Evolutionary conservation across 208 protist genomes (phyloP), one percentile per base, ranked within the genome.

Genomic region (Crithidia thermophila): DNA sequence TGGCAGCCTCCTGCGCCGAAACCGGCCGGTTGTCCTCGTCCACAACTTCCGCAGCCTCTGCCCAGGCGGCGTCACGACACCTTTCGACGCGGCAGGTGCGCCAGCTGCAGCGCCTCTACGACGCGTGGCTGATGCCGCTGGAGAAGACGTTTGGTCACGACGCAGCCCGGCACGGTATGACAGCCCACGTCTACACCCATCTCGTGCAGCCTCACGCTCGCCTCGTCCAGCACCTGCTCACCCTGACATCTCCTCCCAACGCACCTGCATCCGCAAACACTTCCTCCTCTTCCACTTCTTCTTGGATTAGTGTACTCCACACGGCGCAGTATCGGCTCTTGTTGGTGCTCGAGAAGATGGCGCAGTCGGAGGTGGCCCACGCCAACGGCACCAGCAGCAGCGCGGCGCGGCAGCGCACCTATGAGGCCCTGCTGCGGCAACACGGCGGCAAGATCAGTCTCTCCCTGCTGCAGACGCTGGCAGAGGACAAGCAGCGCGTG

Each of bases 251-350:
- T n/a, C n/a, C n/a, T n/a, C n/a, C n/a, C n/a, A n/a, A n/a, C n/a
- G n/a, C n/a, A n/a, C n/a, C n/a, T n/a, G n/a, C n/a, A n/a, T n/a
- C n/a, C n/a, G n/a, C n/a, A n/a, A n/a, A n/a, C n/a, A n/a, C n/a
- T n/a, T n/a, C n/a, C n/a, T n/a, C n/a, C n/a, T n/a, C n/a, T n/a
- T n/a, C n/a, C n/a, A n/a, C n/a, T n/a, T n/a, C n/a, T n/a, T n/a
- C n/a, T n/a, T n/a, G n/a, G n/a, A n/a, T n/a, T n/a, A 65, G 36
- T 28, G 20, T 88, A 0, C 74, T 90, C 14, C 71, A 77, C 57
- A 90, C 88, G 1, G 82, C 77, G 0, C 73, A 82, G 34, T 95
- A 93, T 47, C 86, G 88, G 9, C 77, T 84, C 30, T 71, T 93
- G 33, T 39, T 90, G 37, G 31, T 95, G n/a, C 52, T 94, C 42